Base-by-base conservation (phyloP, 805 yeast genomes). In the Schwanniomyces occidentalis region DNA sequence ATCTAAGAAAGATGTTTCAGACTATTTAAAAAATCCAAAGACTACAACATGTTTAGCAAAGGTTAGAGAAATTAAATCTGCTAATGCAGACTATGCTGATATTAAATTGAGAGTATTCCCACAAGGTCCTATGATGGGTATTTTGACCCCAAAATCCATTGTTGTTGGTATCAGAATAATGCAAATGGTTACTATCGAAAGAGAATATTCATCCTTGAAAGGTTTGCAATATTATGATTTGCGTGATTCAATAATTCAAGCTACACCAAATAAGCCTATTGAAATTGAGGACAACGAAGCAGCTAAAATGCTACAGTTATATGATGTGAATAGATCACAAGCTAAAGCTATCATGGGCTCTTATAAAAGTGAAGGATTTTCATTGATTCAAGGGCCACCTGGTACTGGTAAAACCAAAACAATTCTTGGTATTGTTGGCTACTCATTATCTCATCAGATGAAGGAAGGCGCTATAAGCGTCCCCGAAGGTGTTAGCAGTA, bases 391-490 rank as follows among this genome's bases (percentile, higher is more conserved):
- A 63, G 99, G 97, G 38, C 99, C 99, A 0, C 99, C 99, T 0
- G 99, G 99, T 60, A 91, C 98, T 0, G 99, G 99, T 68, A 93
- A 93, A 58, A 95, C 99, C 1, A 95, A 91, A 56, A 93, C 99
- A 0, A 93, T 95, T 62, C 58, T 93, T 28, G 97, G 97, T 16
- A 82, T 91, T 32, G 76, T 91, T 20, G 96, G 97, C 0, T 78
- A 88, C 36, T 78, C 80, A 40, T 57, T 85, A 27, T 73, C 86
- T 1, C 51, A 45, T 12, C 43, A 41, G 7, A 37, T 37, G 17
- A 47, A 48, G 8, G 43, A 45, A 6, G 38, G 49, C 23, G 37
- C 42, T 0, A 54, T 62, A 8, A 44, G 32, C 3, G 40, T 47
- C 2, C 58, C 62, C 18, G 40, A 44, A 1, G 37, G 50, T 5